Evolutionary conservation across 306 rosid genomes (phyloP), one percentile per base, ranked within the genome.

Genomic region (Ziziphus jujuba): DNA sequence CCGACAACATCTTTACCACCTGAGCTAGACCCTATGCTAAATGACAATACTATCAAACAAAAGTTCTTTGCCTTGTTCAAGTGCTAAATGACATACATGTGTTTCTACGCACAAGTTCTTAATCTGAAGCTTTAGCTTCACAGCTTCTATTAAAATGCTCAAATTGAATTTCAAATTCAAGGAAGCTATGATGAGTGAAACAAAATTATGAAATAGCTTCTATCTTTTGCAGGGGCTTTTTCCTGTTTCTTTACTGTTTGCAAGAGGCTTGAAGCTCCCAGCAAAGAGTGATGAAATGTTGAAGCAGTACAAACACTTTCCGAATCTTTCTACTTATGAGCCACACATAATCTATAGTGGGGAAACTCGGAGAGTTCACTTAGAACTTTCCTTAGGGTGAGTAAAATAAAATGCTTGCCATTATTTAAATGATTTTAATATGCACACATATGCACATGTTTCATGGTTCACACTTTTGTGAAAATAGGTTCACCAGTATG

Each of bases 381-480:
- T 93, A 86, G 91, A 90, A 79, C 84, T 90, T 73, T 87, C 81
- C 72, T 76, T 90, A 73, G 99, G 99, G 99, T 93, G 82, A 85
- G 97, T 79, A 40, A 48, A 73, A 52, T 57, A 56, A 55, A 47
- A 53, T 63, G 52, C 77, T 0, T 40, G 45, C 45, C 12, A 40
- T 40, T 2, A 6, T 9, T 40, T 8, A 12, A 40, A 40, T 40
- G 45, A 40, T 40, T 40, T 10, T 40, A 40, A 40, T 40, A 40
- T 40, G 45, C 45, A 10, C 45, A 40, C 45, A 12, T 9, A 12
- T 3, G 12, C 45, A 40, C 10, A 40, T 40, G 45, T 40, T 40
- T 40, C 45, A 10, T 40, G 45, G 45, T 40, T 40, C 12, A 40
- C 12, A 38, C 44, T 38, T 38, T 38, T 38, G 44, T 38, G 44